Evolutionary conservation across 2,329 filamentous ascomycete genomes (phyloP), one percentile per base, ranked within the genome.

Genomic region (Spiromastix sp.): DNA sequence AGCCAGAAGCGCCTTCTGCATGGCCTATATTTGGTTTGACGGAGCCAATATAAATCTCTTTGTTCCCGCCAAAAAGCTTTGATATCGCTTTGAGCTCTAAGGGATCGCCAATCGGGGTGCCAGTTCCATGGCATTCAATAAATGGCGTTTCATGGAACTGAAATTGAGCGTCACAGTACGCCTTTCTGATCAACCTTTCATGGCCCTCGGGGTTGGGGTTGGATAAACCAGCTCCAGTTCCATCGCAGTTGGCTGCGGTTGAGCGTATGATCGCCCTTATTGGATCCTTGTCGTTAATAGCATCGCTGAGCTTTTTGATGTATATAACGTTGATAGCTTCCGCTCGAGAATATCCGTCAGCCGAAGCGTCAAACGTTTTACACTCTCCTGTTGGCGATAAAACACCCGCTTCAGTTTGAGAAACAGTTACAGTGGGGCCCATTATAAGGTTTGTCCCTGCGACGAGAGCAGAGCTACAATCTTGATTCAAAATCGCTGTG

Each of bases 321-420:
- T 70, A 52, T 4, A 72, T 48, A 5, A 61, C 49, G 0, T 55
- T 67, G 11, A 60, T 55, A 3, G 59, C 69, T 35, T 73, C 70
- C 0, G 57, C 66, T 11, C 70, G 64, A 38, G 66, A 70, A 41
- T 72, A 73, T 0, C 70, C 69, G 48, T 71, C 65, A 0, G 68
- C 69, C 5, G 52, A 44, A 4, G 52, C 51, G 32, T 69, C 66
- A 24, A 67, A 70, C 1, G 65, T 52, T 32, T 66, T 67, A 36
- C 68, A 72, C 6, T 56, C 51, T 0, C 69, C 68, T 2, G 58
- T 64, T 0, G 55, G 53, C n/a, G 32, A 34, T 5, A 34, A 12
- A 9, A 22, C 32, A 10, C 32, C 32, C 12, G 20, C 12, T 17
- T 26, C 17, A 9, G 20, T 16, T 25, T 15, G 12, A n/a, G 21